Evolutionary conservation across 306 rosid species (phyloP), one percentile per base, ranked within the genome.

Genomic region (Alnus rubra): DNA sequence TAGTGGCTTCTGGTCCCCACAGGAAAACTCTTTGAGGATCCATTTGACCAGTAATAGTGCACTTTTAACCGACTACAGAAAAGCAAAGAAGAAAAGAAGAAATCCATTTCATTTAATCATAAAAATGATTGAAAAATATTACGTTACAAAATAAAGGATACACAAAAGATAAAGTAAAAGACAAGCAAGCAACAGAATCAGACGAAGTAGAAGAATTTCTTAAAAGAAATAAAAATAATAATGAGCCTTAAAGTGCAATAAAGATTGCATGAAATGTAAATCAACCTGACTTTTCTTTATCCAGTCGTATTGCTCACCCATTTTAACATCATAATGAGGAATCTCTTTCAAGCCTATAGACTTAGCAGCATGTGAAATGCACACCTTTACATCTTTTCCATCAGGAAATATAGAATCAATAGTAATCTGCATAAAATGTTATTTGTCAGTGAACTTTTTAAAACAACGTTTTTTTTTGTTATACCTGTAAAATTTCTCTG

Each of bases 311-410:
- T 90, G 94, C 69, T 89, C 90, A 45, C 85, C 88, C 78, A 86
- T 79, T 77, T 80, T 83, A 75, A 94, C 87, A 78, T 89, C 90
- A 80, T 83, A 94, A 31, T 69, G 75, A 52, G 97, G 97, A 77
- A 81, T 76, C 84, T 92, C 91, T 81, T 87, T 94, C 86, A 94
- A 77, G 71, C 98, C 96, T 82, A 94, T 79, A 63, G 98, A 94
- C 86, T 82, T 91, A 48, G 91, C 88, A 45, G 97, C 97, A 52
- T 60, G 89, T 44, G 88, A 86, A 85, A 92, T 91, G 89, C 93
- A 81, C 60, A 54, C 42, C 56, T 79, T 75, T 76, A 94, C 83
- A 69, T 94, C 91, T 71, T 89, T 82, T 3, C 75, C 95, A 76
- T 86, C 91, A 11, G 88, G 81, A 71, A 91, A 94, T 82, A 89